phyloP scores from a whole-genome alignment of 192 early-diverging fungal species.

The Rhizophagus prolifer region DNA sequence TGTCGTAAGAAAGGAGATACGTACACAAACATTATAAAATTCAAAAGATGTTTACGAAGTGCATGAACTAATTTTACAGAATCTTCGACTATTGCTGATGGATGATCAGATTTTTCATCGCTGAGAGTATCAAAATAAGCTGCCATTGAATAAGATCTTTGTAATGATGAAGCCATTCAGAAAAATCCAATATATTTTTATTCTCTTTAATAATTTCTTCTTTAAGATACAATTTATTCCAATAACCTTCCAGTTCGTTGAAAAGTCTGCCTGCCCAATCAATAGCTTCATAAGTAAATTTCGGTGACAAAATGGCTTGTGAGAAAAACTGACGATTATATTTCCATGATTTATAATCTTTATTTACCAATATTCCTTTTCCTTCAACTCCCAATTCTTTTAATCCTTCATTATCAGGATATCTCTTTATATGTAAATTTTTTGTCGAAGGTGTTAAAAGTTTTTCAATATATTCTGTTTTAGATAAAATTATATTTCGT shows the following conservation, averaged over 20 bases:
- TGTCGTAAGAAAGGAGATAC: neutral
- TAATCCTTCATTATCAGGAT: neutral
- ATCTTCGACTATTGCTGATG: neutral
- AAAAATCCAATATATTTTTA: neutral
- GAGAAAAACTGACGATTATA: constrained; percentile 8
- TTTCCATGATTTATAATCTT: neutral
- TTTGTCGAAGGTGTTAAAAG: constrained; percentile 6
- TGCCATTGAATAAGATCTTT: constrained; percentile 3
- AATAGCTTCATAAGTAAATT: neutral
- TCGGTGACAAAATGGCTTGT: constrained; percentile 2
- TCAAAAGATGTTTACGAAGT: neutral
- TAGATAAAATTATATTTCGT: neutral
- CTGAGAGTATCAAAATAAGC: neutral
- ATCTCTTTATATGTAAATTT: neutral
- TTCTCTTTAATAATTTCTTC: neutral
- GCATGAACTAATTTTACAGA: neutral
- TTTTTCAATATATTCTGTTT: constrained; percentile 1
- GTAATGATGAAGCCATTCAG: neutral
- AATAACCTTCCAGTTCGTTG: neutral
- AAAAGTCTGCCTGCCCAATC: neutral
- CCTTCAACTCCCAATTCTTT: neutral
- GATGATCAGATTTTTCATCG: neutral
- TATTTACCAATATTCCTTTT: neutral
- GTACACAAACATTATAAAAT: neutral
- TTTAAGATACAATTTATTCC: neutral